A percentile compares a stretch with the other conserved stretches of the same genome.
Evolutionary conservation across 306 rosid species (phyloP).

Genomic region (Cucumis melo): DNA sequence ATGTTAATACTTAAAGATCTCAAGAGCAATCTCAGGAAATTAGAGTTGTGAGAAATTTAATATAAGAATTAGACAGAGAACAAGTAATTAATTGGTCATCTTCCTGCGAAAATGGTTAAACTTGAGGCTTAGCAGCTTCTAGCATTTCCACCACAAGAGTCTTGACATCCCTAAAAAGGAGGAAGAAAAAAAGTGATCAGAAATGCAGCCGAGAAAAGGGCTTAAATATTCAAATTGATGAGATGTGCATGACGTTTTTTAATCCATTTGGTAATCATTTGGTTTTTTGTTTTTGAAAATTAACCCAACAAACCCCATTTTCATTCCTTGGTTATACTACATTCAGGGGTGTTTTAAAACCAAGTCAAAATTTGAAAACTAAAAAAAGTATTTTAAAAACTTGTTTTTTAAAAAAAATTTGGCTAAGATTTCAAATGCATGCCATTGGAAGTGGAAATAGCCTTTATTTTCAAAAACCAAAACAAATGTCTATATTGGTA

Average conservation of each 20-base stretch:
- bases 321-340: too few species aligned
- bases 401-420: too few species aligned
- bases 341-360: too few species aligned
- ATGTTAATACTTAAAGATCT: background rate
- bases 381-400: too few species aligned
- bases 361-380: too few species aligned
- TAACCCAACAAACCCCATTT: too few species aligned
- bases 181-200: background rate
- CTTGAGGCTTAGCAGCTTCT: conserved; percentile 55
- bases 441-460: too few species aligned
- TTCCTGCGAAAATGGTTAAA: background rate
- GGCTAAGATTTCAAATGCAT: too few species aligned
- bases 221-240: background rate
- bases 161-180: conserved; percentile 66
- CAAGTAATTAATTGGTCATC: background rate
- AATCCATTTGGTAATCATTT: too few species aligned
- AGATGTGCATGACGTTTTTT: background rate
- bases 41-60: background rate
- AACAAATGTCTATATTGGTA: too few species aligned
- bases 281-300: too few species aligned
- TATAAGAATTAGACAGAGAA: background rate
- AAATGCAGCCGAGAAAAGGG: background rate
- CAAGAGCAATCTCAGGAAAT: background rate
- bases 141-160: conserved; percentile 94
- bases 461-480: too few species aligned